phyloP scores from a whole-genome alignment of 73 alveolate species.

The Stentor roeselii region DNA sequence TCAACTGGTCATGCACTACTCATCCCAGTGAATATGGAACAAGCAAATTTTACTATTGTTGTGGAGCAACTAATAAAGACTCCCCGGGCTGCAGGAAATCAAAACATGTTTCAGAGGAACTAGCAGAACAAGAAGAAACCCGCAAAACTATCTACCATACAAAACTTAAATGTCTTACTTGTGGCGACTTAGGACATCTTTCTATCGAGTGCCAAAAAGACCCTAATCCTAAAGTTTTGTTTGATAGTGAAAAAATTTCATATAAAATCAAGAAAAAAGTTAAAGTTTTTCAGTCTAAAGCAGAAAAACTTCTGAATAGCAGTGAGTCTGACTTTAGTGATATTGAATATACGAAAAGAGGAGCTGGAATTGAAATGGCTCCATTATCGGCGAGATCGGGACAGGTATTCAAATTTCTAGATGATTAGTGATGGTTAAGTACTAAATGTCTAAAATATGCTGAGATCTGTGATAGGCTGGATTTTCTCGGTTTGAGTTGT shows the following conservation, averaged over 20 bases:
- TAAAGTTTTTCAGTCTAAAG: not conserved
- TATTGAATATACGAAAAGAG: not conserved
- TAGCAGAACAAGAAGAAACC: constrained; percentile 35
- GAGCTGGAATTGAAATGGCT: not conserved
- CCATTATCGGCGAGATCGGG: no score
- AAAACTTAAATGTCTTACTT: not conserved
- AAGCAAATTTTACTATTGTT: constrained; percentile 63
- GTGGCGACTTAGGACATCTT: not conserved
- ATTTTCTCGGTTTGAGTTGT: not conserved
- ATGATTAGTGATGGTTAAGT: no score
- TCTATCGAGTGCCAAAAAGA: not conserved
- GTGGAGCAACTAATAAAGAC: constrained; percentile 46
- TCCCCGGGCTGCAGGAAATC: constrained; percentile 54
- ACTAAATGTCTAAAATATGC: not conserved
- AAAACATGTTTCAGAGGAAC: constrained; percentile 52
- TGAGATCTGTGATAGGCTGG: not conserved
- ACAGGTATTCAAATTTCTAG: no score
- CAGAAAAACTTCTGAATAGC: not conserved
- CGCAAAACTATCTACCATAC: not conserved
- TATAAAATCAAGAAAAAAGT: not conserved
- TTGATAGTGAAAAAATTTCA: no score
- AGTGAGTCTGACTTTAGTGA: not conserved
- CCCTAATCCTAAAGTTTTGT: not conserved
- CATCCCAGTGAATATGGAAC: constrained; percentile 48
- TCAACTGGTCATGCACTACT: constrained; percentile 63